Conservation (phyloP, 176 grass and related monocot species). For the Bromus sterilis region DNA sequence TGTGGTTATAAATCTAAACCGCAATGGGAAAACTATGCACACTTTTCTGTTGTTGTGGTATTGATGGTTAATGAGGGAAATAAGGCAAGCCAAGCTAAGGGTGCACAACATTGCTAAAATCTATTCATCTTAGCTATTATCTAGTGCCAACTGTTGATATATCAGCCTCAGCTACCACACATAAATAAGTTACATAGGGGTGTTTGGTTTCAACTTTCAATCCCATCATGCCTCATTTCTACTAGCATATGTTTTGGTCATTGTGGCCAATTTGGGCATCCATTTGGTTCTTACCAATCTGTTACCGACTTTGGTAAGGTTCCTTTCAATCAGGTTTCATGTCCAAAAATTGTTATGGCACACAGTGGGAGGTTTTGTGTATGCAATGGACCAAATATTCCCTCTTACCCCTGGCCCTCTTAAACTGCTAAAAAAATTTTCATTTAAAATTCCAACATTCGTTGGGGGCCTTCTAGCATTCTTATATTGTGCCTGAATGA, state of each 20-base stretch:
- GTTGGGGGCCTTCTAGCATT: background rate
- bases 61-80: background rate
- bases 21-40: background rate
- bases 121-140: background rate
- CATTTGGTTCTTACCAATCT: background rate
- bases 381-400: background rate
- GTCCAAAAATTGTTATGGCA: background rate
- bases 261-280: background rate
- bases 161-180: background rate
- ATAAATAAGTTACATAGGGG: background rate
- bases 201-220: background rate
- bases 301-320: too few relatives aligned
- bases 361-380: background rate
- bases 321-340: background rate
- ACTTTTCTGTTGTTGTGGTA: background rate
- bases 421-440: conserved; percentile 1
- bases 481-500: background rate
- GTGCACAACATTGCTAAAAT: background rate
- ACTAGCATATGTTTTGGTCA: background rate
- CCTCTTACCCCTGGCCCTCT: background rate
- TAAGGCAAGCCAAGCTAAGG: background rate
- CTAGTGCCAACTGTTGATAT: background rate
- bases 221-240: background rate
- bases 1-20: background rate
- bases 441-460: background rate